phyloP scores from a whole-genome alignment of 2,329 filamentous ascomycete species.

The Nothophaeocryptopus gaeumannii region DNA sequence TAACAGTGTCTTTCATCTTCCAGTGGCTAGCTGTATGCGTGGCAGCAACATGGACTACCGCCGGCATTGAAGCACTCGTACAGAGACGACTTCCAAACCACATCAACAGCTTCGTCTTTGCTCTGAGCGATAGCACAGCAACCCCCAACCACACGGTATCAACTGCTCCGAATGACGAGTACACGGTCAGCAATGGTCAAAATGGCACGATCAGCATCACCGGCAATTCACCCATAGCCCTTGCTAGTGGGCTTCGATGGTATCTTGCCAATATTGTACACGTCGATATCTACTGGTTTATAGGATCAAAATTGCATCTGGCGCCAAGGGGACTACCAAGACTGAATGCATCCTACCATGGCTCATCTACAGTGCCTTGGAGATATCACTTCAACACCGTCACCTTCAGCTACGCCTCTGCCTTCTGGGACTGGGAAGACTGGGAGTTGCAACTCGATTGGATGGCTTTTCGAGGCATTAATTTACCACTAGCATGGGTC shows the following conservation, averaged over 20 bases:
- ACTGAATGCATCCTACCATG: constrained; percentile 36
- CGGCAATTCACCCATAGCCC: constrained; percentile 21
- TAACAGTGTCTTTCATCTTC: too few species aligned
- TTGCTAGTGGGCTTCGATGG: constrained; percentile 38
- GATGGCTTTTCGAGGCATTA: constrained; percentile 53
- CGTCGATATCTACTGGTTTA: constrained; percentile 50
- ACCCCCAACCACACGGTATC: not conserved
- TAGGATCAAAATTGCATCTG: constrained; percentile 43
- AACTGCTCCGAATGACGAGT: constrained; percentile 16
- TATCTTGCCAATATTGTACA: constrained; percentile 44
- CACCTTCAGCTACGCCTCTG: constrained; percentile 52
- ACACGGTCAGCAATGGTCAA: constrained; percentile 19
- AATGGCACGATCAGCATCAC: constrained; percentile 22
- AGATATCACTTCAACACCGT: constrained; percentile 55
- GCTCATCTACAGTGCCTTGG: constrained; percentile 46
- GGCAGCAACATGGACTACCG: not conserved
- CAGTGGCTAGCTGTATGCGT: too few species aligned
- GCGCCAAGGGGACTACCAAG: constrained; percentile 33
- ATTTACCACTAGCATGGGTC: constrained; percentile 53
- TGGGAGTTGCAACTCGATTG: constrained; percentile 55
- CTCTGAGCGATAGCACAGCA: not conserved
- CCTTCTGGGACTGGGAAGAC: constrained; percentile 54
- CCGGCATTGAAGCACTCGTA: constrained; percentile 10
- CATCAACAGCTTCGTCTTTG: constrained; percentile 7
- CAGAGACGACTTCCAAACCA: constrained; percentile 7